Conservation (phyloP, 495 filamentous ascomycete genomes). For the Evernia prunastri region DNA sequence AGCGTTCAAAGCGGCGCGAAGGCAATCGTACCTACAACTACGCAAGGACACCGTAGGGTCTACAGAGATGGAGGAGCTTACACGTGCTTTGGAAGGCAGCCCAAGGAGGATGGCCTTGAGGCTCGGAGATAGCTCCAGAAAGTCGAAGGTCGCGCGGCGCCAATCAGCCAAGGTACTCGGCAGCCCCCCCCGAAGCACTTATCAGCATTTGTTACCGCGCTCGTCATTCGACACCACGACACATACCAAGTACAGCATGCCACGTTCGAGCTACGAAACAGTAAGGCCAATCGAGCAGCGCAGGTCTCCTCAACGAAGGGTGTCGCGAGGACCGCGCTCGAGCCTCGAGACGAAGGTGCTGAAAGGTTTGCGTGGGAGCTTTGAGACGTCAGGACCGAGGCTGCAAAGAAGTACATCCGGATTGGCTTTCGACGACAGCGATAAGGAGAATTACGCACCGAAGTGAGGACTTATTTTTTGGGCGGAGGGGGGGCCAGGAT, state of each 20-base stretch:
- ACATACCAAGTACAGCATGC: conserved; percentile 8
- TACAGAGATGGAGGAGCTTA: conserved; percentile 19
- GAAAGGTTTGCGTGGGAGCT: conserved; percentile 6
- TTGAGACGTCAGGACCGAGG: conserved; percentile 15
- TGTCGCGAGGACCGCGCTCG: conserved; percentile 14
- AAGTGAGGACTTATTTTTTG: background rate
- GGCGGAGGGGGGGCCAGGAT: no score
- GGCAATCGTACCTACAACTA: conserved; percentile 21
- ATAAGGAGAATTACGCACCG: conserved; percentile 9
- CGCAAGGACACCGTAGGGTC: conserved; percentile 16
- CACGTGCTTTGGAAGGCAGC: conserved; percentile 23
- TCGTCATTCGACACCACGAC: conserved; percentile 18
- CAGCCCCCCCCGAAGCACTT: conserved; percentile 1
- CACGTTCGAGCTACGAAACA: conserved; percentile 16
- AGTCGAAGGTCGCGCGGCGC: conserved; percentile 15
- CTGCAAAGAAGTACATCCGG: conserved; percentile 26
- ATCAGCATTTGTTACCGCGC: background rate
- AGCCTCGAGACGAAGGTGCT: conserved; percentile 13
- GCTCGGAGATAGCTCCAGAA: conserved; percentile 1
- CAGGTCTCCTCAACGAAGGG: conserved; percentile 1
- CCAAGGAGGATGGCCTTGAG: conserved; percentile 13
- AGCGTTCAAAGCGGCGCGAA: conserved; percentile 28
- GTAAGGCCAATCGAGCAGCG: background rate
- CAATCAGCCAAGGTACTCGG: conserved; percentile 15
- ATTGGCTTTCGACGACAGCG: conserved; percentile 22